A percentile compares a stretch with the other conserved stretches of the same genome.
These are phyloP conservation scores for Populus ilicifolia DNA, from an alignment of 345 rosid species.

Conservation along the genomic window DNA sequence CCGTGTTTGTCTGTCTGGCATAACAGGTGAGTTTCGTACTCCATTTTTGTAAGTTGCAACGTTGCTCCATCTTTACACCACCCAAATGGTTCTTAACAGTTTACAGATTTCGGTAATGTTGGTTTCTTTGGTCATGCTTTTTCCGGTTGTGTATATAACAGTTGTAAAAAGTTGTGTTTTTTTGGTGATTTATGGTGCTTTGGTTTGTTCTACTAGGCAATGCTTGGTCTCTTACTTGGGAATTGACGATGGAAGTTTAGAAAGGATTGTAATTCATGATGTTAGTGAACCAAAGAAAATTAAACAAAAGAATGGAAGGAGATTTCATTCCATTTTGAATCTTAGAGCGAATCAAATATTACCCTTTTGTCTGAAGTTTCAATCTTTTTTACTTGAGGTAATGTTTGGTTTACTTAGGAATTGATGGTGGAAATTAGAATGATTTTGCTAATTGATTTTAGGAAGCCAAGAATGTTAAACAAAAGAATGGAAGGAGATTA, in stretches of 20 bases:
- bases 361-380: background rate
- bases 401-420: background rate
- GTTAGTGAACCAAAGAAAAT: background rate
- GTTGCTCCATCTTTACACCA: background rate
- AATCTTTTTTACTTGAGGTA: background rate
- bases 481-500: background rate
- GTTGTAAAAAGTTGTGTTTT: background rate
- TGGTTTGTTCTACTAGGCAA: background rate
- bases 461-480: background rate
- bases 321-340: background rate
- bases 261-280: background rate
- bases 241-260: background rate
- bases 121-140: background rate
- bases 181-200: background rate
- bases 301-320: background rate
- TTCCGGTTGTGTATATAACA: background rate
- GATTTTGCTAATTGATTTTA: background rate
- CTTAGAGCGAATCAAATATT: background rate
- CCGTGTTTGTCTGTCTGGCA: background rate
- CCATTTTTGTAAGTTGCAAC: background rate
- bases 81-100: background rate
- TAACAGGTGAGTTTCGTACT: background rate
- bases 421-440: background rate
- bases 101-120: background rate
- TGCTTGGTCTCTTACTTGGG: background rate